These are phyloP conservation scores for Blastobotrys persicus DNA, from an alignment of 1,139 yeast genomes.

Conservation along the genomic window DNA sequence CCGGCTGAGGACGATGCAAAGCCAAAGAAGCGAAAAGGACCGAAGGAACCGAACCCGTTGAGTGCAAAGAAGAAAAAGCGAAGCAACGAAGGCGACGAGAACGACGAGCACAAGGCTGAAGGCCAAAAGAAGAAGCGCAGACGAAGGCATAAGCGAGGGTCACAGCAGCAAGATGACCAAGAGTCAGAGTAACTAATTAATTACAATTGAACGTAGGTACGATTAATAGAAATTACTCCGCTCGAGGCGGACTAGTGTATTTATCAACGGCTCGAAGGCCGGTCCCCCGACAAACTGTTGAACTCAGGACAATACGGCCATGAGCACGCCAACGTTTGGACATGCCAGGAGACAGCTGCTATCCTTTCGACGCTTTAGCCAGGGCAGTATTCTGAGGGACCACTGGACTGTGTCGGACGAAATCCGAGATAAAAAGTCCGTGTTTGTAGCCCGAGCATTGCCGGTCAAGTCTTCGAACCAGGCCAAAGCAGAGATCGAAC, in stretches of 20 bases:
- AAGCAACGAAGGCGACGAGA: conserved; percentile 10
- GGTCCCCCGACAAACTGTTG: no score
- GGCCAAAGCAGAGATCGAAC: conserved; percentile 51
- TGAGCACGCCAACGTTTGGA: no score
- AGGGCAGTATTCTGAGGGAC: no score
- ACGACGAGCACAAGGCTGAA: conserved; percentile 12
- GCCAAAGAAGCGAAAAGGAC: conserved; percentile 57
- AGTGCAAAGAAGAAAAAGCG: conserved; percentile 63
- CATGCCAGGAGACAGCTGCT: no score
- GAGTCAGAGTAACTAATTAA: not conserved
- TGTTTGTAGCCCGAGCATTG: conserved; percentile 73
- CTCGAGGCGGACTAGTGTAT: no score
- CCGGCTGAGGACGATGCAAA: conserved; percentile 28
- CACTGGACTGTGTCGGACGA: conserved; percentile 75
- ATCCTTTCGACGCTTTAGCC: not conserved
- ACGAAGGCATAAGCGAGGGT: conserved; percentile 15
- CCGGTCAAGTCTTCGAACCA: conserved; percentile 58
- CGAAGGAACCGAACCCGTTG: conserved; percentile 77
- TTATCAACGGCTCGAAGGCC: no score
- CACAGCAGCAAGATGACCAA: not conserved
- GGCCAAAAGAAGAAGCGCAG: conserved; percentile 16
- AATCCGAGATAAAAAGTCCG: conserved; percentile 74
- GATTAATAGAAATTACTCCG: no score
- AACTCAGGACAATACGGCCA: no score
- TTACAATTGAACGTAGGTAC: no score